Percentiles rank a stretch among this genome's conserved stretches.
Evolutionary conservation across 2,329 filamentous ascomycete species (phyloP).

Genomic region (Cyphellophora attinorum): DNA sequence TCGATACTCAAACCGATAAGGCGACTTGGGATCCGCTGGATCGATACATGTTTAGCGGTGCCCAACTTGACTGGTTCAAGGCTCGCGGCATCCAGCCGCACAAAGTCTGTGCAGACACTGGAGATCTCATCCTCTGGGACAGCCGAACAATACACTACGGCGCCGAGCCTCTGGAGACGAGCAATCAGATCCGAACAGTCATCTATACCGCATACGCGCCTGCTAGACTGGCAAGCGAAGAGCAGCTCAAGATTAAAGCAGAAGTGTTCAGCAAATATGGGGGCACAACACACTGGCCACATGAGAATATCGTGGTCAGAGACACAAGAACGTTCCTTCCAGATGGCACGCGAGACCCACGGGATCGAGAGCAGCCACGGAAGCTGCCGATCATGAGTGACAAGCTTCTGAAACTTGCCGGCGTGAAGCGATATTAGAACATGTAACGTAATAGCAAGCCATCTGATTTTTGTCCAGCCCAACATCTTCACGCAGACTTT

Average conservation of each 20-base stretch:
- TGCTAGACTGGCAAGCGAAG: conserved; percentile 23
- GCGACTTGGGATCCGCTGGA: conserved; percentile 27
- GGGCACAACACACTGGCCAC: conserved; percentile 31
- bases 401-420: too few relatives aligned
- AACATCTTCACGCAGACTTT: too few relatives aligned
- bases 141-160: conserved; percentile 39
- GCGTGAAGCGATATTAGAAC: too few relatives aligned
- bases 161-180: conserved; percentile 24
- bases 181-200: conserved; percentile 26
- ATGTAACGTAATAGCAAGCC: too few relatives aligned
- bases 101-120: conserved; percentile 32
- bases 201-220: conserved; percentile 30
- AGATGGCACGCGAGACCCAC: too few relatives aligned
- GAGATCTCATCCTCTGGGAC: conserved; percentile 38
- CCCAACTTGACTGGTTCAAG: conserved; percentile 34
- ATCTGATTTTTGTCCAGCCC: too few relatives aligned
- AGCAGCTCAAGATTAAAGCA: conserved; percentile 25
- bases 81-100: conserved; percentile 27
- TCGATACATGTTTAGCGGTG: conserved; percentile 32
- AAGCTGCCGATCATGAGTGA: too few relatives aligned
- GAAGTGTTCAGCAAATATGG: conserved; percentile 24
- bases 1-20: conserved; percentile 26
- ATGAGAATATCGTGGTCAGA: conserved; percentile 26
- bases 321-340: too few relatives aligned
- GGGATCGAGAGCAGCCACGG: too few relatives aligned